Evolutionary conservation across 176 grass and related monocot genomes (phyloP).

Genomic region (Raddia distichophylla): DNA sequence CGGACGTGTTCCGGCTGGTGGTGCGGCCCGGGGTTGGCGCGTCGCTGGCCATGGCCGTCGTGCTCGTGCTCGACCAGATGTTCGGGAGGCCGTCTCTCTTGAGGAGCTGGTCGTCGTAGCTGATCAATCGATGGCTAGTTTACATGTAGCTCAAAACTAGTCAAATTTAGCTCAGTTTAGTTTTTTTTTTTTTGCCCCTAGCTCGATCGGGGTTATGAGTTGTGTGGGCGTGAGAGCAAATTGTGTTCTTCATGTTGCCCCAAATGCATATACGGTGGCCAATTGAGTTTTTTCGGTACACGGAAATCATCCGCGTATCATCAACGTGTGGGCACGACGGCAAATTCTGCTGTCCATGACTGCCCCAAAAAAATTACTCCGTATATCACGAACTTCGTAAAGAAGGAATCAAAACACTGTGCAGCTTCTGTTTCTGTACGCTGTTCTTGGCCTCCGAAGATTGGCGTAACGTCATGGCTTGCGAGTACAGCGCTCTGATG

Average conservation of each 20-base stretch:
- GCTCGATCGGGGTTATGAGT: constrained; percentile 24
- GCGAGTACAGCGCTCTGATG: not conserved
- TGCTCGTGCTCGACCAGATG: constrained; percentile 86
- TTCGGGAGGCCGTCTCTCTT: constrained; percentile 59
- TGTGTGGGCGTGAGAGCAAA: constrained; percentile 24
- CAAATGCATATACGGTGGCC: not conserved
- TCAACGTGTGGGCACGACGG: constrained; percentile 17
- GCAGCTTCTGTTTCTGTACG: not conserved
- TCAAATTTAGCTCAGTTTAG: not conserved
- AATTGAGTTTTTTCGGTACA: not conserved
- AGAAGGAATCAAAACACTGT: not conserved
- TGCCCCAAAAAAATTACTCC: too few relatives aligned
- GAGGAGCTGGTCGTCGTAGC: constrained; percentile 63
- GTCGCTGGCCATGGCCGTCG: constrained; percentile 76
- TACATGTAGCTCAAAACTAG: constrained; percentile 21
- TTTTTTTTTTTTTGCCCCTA: constrained; percentile 37
- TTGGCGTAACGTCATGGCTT: not conserved
- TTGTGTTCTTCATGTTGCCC: constrained; percentile 37
- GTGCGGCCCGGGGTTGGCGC: constrained; percentile 60
- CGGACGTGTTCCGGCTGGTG: constrained; percentile 80
- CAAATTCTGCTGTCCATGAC: not conserved
- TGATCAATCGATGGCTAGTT: not conserved
- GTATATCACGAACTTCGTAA: constrained; percentile 20
- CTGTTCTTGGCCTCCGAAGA: not conserved
- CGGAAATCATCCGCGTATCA: constrained; percentile 30